Evolutionary conservation across 1,284 basidiomycete species (phyloP), one percentile per base, ranked within the genome.

Genomic region (Boletus semigastroideus): DNA sequence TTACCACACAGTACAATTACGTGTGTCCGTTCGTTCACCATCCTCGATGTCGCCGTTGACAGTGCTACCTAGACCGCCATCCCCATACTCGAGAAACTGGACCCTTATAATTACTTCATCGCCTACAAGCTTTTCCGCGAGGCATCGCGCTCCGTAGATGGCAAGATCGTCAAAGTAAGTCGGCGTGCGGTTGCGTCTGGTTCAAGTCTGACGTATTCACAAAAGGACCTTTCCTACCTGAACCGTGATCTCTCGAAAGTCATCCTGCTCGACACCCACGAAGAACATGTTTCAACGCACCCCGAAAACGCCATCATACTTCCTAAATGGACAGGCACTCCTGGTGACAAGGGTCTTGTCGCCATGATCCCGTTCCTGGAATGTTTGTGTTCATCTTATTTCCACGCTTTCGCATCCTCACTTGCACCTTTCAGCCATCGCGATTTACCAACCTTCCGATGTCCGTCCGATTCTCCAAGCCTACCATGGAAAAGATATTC

Each of bases 291-390:
- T 33, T 72, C 78, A 31, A 77, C 90, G 1, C 92, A 99, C 59
- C 94, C 92, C 7, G 92, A 97, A 63, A 99, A 99, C 64, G 85
- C 92, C 0, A 79, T 98, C 56, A 74, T 94, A 43, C 64, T 98
- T 41, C 84, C 88, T 16, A 87, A 87, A 56, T 99, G 97, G 97
- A 84, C 86, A 9, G 95, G 94, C 10, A 83, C 90, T 51, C 74
- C 83, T 0, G 74, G 78, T 25, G 93, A 96, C 69, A 83, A 76
- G 60, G 93, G 92, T 1, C 82, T 99, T 19, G 70, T 99, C 12
- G 89, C 87, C 12, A 80, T 98, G 75, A 94, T 99, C 58, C 95
- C 96, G 0, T 98, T 98, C 86, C 82, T 99, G 9, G 96, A 99
- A 76, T 94, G 93, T 94, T 69, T 45, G 87, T 53, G 39, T 6